These are phyloP conservation scores for Solanum medicagineum DNA, from an alignment of 257 asterid species.

Conservation along the genomic window DNA sequence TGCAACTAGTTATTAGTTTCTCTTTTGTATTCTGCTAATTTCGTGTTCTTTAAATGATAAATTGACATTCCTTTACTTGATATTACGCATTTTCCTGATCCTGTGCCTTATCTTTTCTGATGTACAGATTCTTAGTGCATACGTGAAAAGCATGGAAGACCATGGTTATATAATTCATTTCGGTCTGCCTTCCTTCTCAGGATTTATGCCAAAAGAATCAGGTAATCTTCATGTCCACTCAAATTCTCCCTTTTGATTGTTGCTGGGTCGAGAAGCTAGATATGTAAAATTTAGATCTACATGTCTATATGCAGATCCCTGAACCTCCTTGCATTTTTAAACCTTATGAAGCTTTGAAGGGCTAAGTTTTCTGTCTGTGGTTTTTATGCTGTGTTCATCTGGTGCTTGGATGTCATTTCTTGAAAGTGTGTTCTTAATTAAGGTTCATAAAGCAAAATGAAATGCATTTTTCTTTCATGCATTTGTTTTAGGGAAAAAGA, in stretches of 20 bases:
- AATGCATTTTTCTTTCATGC: not conserved
- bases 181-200: constrained; percentile 59
- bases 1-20: not conserved
- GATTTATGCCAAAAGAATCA: constrained; percentile 63
- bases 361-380: not conserved
- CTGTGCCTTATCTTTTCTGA: not conserved
- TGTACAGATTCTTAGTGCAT: constrained; percentile 76
- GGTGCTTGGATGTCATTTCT: not conserved
- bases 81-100: not conserved
- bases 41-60: not conserved
- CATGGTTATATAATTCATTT: constrained; percentile 87
- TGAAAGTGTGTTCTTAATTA: not conserved
- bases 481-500: not conserved
- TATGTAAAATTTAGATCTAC: not conserved
- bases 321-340: not conserved
- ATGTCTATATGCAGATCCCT: not conserved
- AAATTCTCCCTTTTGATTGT: not conserved
- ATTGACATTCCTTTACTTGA: not conserved
- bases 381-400: not conserved
- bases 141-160: constrained; percentile 85
- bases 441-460: not conserved
- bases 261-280: not conserved
- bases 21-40: not conserved
- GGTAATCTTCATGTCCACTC: constrained; percentile 29
- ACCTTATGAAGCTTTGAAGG: not conserved